Base-by-base conservation (phyloP, 176 grass and related monocot genomes). In the Saccharum spontaneum region DNA sequence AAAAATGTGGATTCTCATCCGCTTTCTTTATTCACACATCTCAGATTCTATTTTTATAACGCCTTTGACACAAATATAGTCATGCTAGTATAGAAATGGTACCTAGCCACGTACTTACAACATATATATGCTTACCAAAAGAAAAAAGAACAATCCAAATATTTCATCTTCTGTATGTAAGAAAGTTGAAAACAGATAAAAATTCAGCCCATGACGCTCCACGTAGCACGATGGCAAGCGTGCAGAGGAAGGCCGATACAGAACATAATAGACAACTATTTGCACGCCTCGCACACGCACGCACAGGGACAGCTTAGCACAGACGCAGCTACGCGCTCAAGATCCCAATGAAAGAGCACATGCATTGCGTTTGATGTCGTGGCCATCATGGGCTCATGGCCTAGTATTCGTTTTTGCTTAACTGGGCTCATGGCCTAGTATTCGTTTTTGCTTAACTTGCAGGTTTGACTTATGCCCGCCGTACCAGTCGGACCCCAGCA, bases 401-500 rank as follows among this genome's bases (percentile, higher is more conserved):
- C 6, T 14, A 23, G 37, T 11, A 23, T 55, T 43, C 37, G 46
- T 37, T 13, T 12, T 62, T 36, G 33, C 33, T 34, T 34, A 34
- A 1, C 37, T 78, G 78, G 65, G 5, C 38, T 24, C 31, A 34
- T 57, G 31, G 20, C 33, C 6, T 16, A 24, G 33, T 34, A 34
- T 36, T 36, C 34, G 34, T 36, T 36, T 16, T 49, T 52, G 79
- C 79, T 50, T 79, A 55, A 10, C 69, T 86, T 68, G 67, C 66
- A 79, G 79, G 75, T 80, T 84, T 90, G 75, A 84, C 80, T 6
- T 70, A 75, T 90, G 89, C 80, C 76, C 18, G n/a, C 20, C 54
- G 52, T 20, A 55, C 54, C 54, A 20, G 52, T 55, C 67, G 82
- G 37, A 46, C 67, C n/a, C 57, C 22, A 55, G 57, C 89, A 90